A percentile compares a stretch with the other conserved stretches of the same genome.
Conservation (phyloP, 2,329 filamentous ascomycete species). For the Neofusicoccum sp. region DNA sequence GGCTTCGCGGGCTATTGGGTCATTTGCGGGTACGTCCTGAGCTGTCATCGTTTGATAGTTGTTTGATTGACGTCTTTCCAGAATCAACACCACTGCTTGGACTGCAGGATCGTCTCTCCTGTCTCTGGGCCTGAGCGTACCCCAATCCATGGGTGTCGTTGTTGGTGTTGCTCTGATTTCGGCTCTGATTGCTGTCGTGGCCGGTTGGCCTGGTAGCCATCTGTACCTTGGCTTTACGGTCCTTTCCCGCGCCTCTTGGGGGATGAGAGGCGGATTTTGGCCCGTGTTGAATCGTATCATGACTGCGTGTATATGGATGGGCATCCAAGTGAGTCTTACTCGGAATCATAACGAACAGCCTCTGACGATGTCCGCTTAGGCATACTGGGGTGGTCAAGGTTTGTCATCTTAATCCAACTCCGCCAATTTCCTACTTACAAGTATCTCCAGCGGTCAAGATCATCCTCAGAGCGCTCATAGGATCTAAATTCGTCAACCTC, state of each 20-base stretch:
- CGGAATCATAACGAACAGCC: neutral
- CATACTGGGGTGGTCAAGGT: conserved; percentile 21
- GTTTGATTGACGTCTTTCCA: neutral
- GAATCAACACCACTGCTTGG: conserved; percentile 20
- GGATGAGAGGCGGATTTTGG: conserved; percentile 28
- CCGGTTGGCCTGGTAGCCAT: conserved; percentile 40
- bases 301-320: conserved; percentile 29
- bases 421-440: neutral
- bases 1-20: conserved; percentile 21
- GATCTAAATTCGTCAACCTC: conserved; percentile 23
- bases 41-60: neutral
- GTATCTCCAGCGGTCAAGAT: conserved; percentile 13
- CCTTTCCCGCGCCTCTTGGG: conserved; percentile 28
- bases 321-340: conserved; percentile 23
- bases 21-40: conserved; percentile 1
- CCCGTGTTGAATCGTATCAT: conserved; percentile 28
- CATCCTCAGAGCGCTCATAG: conserved; percentile 19
- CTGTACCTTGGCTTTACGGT: conserved; percentile 40
- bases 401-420: neutral
- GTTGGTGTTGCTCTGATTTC: conserved; percentile 39
- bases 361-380: neutral
- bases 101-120: conserved; percentile 16
- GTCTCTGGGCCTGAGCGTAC: conserved; percentile 32
- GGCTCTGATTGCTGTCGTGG: conserved; percentile 36
- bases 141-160: conserved; percentile 35